phyloP scores from a whole-genome alignment of 1,284 basidiomycete genomes.

The Ustilago nuda region DNA sequence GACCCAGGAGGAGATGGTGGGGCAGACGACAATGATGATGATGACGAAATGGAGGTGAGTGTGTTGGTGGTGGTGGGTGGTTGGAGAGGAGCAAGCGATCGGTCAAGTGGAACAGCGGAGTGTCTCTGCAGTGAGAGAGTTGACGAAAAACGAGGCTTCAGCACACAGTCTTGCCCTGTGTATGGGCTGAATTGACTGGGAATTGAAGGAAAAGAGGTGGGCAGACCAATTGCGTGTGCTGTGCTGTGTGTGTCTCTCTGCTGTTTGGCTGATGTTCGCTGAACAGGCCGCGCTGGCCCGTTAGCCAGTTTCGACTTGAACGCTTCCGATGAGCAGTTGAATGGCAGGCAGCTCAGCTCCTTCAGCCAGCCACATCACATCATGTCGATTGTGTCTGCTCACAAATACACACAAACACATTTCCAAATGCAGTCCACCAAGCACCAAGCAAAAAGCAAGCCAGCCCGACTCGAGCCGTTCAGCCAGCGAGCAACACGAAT shows the following conservation, averaged over 20 bases:
- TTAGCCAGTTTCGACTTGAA: slow-evolving; percentile 1
- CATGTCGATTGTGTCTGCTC: not conserved
- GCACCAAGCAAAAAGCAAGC: slow-evolving; percentile 1
- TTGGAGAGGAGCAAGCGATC: slow-evolving; percentile 6
- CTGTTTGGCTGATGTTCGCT: not conserved
- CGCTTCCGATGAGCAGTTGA: slow-evolving; percentile 20
- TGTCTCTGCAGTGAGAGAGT: not conserved
- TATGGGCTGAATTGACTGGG: not conserved
- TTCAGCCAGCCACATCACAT: not conserved
- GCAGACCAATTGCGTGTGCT: not conserved
- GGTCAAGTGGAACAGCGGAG: slow-evolving; percentile 11
- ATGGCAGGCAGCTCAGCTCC: slow-evolving; percentile 5
- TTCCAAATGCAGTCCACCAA: slow-evolving; percentile 5
- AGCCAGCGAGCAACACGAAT: not conserved
- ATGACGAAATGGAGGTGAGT: slow-evolving; percentile 12
- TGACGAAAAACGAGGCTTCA: not conserved
- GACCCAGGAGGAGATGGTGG: slow-evolving; percentile 8
- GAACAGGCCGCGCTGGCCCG: not conserved
- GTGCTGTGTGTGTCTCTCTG: slow-evolving; percentile 4
- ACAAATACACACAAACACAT: not conserved
- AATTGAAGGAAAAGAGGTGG: not conserved
- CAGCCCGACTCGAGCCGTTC: not conserved
- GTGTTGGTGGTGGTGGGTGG: slow-evolving; percentile 13
- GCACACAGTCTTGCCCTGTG: not conserved
- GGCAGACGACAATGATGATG: slow-evolving; percentile 8